These are phyloP conservation scores for Tolypocladium ovalisporum DNA, from an alignment of 2,329 filamentous ascomycete genomes.

Conservation along the genomic window DNA sequence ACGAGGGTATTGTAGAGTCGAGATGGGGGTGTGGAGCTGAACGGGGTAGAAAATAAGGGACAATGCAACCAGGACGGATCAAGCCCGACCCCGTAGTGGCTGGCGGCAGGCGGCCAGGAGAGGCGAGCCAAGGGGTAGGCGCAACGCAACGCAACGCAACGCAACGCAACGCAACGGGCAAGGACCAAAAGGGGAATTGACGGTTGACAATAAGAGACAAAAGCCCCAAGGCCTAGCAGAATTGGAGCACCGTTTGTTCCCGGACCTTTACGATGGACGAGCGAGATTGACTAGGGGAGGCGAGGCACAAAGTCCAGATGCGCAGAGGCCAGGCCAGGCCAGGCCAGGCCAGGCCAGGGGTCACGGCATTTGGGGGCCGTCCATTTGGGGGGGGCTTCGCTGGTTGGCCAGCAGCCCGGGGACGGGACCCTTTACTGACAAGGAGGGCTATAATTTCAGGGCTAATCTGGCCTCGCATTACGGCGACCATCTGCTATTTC, in stretches of 20 bases:
- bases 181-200: background rate
- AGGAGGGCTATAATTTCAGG: background rate
- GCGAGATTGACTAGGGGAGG: background rate
- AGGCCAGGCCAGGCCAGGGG: background rate
- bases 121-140: background rate
- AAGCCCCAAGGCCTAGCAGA: background rate
- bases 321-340: background rate
- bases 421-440: background rate
- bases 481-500: background rate
- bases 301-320: background rate
- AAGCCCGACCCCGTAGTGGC: background rate
- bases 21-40: constrained; percentile 10
- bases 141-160: background rate
- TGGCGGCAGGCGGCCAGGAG: background rate
- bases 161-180: background rate
- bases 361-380: background rate
- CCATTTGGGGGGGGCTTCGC: background rate
- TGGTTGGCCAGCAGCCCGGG: too few relatives aligned
- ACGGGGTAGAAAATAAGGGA: constrained; percentile 10
- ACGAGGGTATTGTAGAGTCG: constrained; percentile 10
- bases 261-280: too few relatives aligned
- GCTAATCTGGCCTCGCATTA: background rate
- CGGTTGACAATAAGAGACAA: background rate
- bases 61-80: background rate
- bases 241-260: too few relatives aligned